Conservation (phyloP, 345 rosid genomes). For the Populus pruinosa region DNA sequence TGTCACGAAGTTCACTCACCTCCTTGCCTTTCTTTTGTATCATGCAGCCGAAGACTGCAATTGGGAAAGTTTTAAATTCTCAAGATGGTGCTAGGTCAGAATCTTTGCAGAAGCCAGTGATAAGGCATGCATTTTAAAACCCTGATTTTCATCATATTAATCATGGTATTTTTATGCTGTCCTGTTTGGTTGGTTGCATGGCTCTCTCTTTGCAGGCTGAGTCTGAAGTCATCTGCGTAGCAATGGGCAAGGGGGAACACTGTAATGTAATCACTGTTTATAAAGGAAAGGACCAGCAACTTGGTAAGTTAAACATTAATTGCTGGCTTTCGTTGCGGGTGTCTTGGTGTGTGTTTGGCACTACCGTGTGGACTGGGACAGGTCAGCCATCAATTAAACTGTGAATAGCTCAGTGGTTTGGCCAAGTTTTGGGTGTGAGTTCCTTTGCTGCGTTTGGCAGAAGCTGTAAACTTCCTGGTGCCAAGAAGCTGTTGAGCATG, state of each 20-base stretch:
- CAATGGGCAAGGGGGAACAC: background rate
- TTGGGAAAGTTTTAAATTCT: constrained; percentile 38
- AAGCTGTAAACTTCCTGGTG: background rate
- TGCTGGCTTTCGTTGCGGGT: constrained; percentile 1
- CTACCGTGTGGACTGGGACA: background rate
- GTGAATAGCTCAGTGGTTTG: background rate
- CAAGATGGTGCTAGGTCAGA: constrained; percentile 68
- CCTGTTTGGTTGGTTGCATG: constrained; percentile 18
- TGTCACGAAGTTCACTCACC: constrained; percentile 17
- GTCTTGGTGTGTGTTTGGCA: background rate
- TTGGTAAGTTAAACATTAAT: constrained; percentile 13
- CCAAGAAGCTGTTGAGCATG: background rate
- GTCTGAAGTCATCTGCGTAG: constrained; percentile 30
- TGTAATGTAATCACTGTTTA: background rate
- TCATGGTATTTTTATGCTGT: constrained; percentile 37
- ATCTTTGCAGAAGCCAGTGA: constrained; percentile 53
- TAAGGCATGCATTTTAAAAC: constrained; percentile 57
- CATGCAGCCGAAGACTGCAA: constrained; percentile 35
- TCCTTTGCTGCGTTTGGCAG: background rate
- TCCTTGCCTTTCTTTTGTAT: constrained; percentile 16
- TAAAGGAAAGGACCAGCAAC: background rate
- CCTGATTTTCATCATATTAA: constrained; percentile 22
- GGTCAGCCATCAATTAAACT: background rate
- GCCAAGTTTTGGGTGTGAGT: background rate
- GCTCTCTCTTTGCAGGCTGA: constrained; percentile 34